Evolutionary conservation across 495 filamentous ascomycete species (phyloP).

Genomic region (Amphirosellinia nigrospora): DNA sequence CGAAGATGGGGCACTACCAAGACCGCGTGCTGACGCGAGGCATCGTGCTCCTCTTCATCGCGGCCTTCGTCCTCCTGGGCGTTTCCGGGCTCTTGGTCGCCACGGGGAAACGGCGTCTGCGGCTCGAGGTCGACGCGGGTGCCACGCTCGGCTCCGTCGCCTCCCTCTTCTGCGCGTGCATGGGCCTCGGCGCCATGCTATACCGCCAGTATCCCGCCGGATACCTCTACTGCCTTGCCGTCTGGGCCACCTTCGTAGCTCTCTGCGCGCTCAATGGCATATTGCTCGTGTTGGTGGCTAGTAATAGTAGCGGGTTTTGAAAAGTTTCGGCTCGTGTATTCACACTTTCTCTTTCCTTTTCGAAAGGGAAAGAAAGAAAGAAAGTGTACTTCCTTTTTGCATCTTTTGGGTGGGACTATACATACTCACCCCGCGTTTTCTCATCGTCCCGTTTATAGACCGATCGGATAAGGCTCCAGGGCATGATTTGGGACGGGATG

Average conservation of each 20-base stretch:
- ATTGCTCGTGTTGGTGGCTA: slow-evolving; percentile 55
- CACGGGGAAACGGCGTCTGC: slow-evolving; percentile 59
- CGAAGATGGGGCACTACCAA: slow-evolving; percentile 42
- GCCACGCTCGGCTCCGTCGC: slow-evolving; percentile 63
- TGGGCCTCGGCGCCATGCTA: slow-evolving; percentile 57
- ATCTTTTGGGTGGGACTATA: no score
- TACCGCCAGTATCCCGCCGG: slow-evolving; percentile 49
- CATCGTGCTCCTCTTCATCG: slow-evolving; percentile 51
- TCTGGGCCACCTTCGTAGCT: slow-evolving; percentile 50
- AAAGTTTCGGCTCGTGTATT: neutral
- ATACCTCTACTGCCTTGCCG: slow-evolving; percentile 49
- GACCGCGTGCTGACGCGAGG: slow-evolving; percentile 55
- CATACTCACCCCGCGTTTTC: no score
- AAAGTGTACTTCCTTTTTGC: neutral
- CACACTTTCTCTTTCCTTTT: neutral
- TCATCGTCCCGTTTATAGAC: no score
- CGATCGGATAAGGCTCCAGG: neutral
- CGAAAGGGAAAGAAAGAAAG: neutral
- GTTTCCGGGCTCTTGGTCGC: slow-evolving; percentile 59
- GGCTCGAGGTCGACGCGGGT: slow-evolving; percentile 64
- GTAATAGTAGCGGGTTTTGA: slow-evolving; percentile 46
- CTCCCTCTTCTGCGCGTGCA: slow-evolving; percentile 60
- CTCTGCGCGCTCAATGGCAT: slow-evolving; percentile 59
- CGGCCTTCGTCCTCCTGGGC: slow-evolving; percentile 58
- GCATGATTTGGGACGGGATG: neutral